Conservation (phyloP, 2,329 filamentous ascomycete genomes). For the Ploettnerulaceae sp. region DNA sequence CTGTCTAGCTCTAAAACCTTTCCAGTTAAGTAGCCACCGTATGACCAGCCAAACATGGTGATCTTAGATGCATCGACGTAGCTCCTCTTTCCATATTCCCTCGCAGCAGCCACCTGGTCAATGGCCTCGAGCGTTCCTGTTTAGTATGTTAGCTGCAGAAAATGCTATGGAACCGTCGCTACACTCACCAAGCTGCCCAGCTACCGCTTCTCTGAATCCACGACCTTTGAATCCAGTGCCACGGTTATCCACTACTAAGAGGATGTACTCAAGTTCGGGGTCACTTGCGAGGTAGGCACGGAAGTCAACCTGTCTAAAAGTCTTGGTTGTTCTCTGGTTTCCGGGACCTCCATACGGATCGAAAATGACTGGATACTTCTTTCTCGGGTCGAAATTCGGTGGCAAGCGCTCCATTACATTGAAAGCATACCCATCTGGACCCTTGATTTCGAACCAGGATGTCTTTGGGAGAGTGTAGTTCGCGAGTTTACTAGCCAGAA, state of each 20-base stretch:
- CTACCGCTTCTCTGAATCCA: slow-evolving; percentile 53
- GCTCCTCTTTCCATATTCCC: slow-evolving; percentile 45
- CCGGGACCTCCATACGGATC: slow-evolving; percentile 65
- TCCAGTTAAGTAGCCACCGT: slow-evolving; percentile 59
- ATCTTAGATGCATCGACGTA: slow-evolving; percentile 56
- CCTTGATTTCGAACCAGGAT: slow-evolving; percentile 55
- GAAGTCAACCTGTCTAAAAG: slow-evolving; percentile 52
- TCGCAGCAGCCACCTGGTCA: slow-evolving; percentile 64
- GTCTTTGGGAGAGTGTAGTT: slow-evolving; percentile 60
- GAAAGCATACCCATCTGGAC: slow-evolving; percentile 55
- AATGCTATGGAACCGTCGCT: too few species aligned
- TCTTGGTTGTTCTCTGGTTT: slow-evolving; percentile 56
- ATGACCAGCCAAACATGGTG: slow-evolving; percentile 66
- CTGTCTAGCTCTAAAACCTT: slow-evolving; percentile 62
- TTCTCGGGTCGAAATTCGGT: slow-evolving; percentile 55
- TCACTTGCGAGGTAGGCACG: slow-evolving; percentile 61
- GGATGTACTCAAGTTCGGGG: slow-evolving; percentile 61
- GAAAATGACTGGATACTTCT: slow-evolving; percentile 63
- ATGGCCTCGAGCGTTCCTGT: slow-evolving; percentile 47
- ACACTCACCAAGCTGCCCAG: slow-evolving; percentile 50
- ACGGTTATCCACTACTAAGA: slow-evolving; percentile 64
- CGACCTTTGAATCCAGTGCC: slow-evolving; percentile 63
- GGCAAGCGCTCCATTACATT: slow-evolving; percentile 64
- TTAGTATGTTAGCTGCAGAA: slow-evolving; percentile 19
- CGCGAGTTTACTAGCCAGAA: slow-evolving; percentile 49